A percentile compares a stretch with the other conserved stretches of the same genome.
Evolutionary conservation across 805 yeast genomes (phyloP).

Genomic region (Metschnikowia continentalis): DNA sequence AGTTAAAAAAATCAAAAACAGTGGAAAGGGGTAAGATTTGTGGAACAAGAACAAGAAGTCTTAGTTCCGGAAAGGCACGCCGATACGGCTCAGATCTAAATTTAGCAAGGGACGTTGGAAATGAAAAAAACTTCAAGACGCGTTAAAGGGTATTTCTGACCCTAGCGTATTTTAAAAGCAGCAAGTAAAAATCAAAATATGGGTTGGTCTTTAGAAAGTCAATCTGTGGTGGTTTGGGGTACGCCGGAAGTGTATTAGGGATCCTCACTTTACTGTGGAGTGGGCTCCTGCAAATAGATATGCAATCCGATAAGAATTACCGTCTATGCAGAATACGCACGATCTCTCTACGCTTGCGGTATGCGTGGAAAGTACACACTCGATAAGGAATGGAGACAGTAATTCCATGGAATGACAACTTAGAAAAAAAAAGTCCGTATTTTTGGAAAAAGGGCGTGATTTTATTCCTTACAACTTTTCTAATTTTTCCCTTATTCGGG

Average conservation of each 20-base stretch:
- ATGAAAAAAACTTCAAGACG: too few species aligned
- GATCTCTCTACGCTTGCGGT: not conserved
- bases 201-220: too few species aligned
- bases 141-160: not conserved
- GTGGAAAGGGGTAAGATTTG: too few species aligned
- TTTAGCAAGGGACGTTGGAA: not conserved
- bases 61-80: not conserved
- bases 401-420: not conserved
- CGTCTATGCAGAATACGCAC: not conserved
- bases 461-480: not conserved
- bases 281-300: slow-evolving; percentile 3
- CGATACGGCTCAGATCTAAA: not conserved
- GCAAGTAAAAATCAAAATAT: not conserved
- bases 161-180: not conserved
- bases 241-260: not conserved
- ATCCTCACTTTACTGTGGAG: slow-evolving; percentile 5
- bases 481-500: not conserved
- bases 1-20: not conserved
- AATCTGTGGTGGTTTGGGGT: not conserved
- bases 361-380: not conserved
- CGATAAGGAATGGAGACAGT: not conserved
- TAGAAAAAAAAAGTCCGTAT: not conserved
- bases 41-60: too few species aligned
- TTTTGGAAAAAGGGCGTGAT: too few species aligned
- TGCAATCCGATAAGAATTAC: slow-evolving; percentile 3